phyloP scores from a whole-genome alignment of 192 early-diverging fungal species.

The Thoreauomyces humboldtii region DNA sequence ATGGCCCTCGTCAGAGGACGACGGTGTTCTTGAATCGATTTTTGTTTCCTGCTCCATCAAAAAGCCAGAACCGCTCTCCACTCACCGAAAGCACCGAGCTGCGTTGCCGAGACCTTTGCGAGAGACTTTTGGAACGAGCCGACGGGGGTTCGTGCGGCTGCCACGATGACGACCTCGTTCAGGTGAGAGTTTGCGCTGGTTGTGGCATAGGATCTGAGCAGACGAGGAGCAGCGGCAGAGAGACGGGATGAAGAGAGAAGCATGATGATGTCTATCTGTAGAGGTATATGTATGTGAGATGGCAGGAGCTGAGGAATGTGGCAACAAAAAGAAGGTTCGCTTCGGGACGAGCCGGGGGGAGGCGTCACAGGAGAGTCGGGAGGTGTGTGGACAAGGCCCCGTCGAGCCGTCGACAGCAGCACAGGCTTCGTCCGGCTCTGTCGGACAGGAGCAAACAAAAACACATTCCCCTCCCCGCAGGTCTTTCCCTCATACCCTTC shows the following conservation, averaged over 20 bases:
- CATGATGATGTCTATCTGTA: neutral
- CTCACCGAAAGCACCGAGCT: slow-evolving; percentile 68
- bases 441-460: too few species aligned
- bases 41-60: too few species aligned
- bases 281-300: neutral
- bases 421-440: too few species aligned
- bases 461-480: too few species aligned
- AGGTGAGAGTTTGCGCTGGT: slow-evolving; percentile 5
- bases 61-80: too few species aligned
- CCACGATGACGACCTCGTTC: slow-evolving; percentile 56
- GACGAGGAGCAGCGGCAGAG: neutral
- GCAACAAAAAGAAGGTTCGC: neutral
- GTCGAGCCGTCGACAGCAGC: too few species aligned
- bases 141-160: slow-evolving; percentile 89
- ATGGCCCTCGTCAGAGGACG: too few species aligned
- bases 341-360: too few species aligned
- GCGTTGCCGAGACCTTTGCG: slow-evolving; percentile 74
- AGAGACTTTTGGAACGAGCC: slow-evolving; percentile 88
- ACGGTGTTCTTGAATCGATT: too few species aligned
- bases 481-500: too few species aligned
- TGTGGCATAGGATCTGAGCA: slow-evolving; percentile 3
- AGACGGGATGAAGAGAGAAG: neutral
- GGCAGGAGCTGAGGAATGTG: neutral
- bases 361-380: too few species aligned
- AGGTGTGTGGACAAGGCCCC: too few species aligned